phyloP scores from a whole-genome alignment of 495 filamentous ascomycete species.

The Astrocystis sublimbata region DNA sequence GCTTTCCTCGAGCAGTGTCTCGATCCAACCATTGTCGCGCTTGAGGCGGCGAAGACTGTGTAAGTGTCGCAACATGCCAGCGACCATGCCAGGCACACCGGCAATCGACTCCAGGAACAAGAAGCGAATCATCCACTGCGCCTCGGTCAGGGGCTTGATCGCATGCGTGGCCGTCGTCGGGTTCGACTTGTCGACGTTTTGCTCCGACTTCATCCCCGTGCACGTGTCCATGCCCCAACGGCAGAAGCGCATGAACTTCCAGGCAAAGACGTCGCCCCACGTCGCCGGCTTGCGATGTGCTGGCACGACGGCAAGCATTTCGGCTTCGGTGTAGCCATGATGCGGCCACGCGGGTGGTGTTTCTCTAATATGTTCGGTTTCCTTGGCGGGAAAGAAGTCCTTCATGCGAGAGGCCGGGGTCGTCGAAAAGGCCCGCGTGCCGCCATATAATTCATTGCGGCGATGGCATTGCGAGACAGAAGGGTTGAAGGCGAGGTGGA shows the following conservation, averaged over 20 bases:
- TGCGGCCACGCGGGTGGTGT: conserved; percentile 68
- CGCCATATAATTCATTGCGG: conserved; percentile 6
- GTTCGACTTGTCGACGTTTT: conserved; percentile 48
- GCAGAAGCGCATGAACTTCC: conserved; percentile 42
- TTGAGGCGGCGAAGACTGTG: conserved; percentile 79
- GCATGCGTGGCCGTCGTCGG: conserved; percentile 47
- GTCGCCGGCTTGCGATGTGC: conserved; percentile 41
- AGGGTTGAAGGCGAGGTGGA: conserved; percentile 25
- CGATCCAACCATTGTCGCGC: conserved; percentile 97
- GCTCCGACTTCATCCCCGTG: conserved; percentile 45
- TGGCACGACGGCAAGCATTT: conserved; percentile 45
- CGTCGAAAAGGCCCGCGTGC: conserved; percentile 43
- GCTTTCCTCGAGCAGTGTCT: conserved; percentile 88
- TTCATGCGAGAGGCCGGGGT: conserved; percentile 37
- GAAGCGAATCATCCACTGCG: conserved; percentile 68
- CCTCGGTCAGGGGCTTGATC: conserved; percentile 47
- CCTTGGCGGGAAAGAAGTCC: conserved; percentile 51
- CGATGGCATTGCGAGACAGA: conserved; percentile 12
- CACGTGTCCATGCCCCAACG: conserved; percentile 51
- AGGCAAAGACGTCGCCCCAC: conserved; percentile 46
- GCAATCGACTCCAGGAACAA: conserved; percentile 95
- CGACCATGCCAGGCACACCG: conserved; percentile 96
- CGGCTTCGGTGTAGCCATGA: conserved; percentile 57
- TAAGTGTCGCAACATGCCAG: conserved; percentile 87
- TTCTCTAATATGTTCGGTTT: conserved; percentile 46